These are phyloP conservation scores for Juglanconis sp. DNA, from an alignment of 2,329 filamentous ascomycete genomes.

Conservation along the genomic window DNA sequence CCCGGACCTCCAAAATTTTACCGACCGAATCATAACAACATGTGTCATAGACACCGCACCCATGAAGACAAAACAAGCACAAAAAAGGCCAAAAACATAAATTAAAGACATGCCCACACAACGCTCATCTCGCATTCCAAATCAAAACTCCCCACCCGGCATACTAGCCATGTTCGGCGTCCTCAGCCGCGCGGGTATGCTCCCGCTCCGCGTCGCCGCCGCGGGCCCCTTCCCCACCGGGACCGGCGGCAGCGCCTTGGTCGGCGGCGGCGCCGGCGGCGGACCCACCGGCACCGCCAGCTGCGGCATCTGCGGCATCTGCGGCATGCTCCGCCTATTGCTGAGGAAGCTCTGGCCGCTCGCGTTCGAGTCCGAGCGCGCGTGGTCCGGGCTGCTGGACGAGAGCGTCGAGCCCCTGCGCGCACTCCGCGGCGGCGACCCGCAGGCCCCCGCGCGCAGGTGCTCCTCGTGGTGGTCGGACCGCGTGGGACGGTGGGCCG, in stretches of 20 bases:
- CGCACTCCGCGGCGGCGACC: not conserved
- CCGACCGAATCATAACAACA: not conserved
- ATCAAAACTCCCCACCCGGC: not conserved
- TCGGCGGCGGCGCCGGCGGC: conserved; percentile 53
- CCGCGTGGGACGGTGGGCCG: not conserved
- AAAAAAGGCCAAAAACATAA: not conserved
- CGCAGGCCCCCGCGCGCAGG: too few species aligned
- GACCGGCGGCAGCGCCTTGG: conserved; percentile 52
- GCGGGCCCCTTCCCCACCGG: conserved; percentile 31
- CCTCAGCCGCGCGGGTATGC: conserved; percentile 10
- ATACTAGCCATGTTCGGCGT: not conserved
- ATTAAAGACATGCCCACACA: not conserved
- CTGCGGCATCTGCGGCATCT: conserved; percentile 40
- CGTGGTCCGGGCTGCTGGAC: not conserved
- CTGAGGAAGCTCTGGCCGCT: conserved; percentile 12
- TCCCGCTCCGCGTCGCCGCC: conserved; percentile 5
- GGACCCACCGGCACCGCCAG: conserved; percentile 41
- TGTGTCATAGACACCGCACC: too few species aligned
- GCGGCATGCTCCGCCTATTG: conserved; percentile 49
- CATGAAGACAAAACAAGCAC: not conserved
- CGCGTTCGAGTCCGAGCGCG: not conserved
- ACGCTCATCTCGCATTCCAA: not conserved
- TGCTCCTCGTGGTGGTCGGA: not conserved
- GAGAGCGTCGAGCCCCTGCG: conserved; percentile 20
- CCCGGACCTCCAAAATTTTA: not conserved